A percentile compares a stretch with the other conserved stretches of the same genome.
phyloP scores from a whole-genome alignment of 78 protist genomes.

The Mantamonas sphyraenae region DNA sequence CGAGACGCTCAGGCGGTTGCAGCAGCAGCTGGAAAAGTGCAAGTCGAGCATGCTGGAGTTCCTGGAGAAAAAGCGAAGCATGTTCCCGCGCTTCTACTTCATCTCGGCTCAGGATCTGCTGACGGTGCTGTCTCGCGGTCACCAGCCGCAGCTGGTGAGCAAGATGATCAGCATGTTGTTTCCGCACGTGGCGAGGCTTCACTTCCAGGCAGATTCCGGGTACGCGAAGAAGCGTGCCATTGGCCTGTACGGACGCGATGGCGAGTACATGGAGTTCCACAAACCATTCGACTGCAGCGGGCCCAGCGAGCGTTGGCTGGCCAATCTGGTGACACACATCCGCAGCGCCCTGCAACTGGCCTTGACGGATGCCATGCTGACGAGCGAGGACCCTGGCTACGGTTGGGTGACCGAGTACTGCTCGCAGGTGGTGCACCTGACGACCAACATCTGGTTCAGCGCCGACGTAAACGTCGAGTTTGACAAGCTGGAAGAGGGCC shows the following conservation, averaged over 20 bases:
- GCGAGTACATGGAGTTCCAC: conserved; percentile 39
- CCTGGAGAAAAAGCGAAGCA: conserved; percentile 66
- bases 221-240: conserved; percentile 3
- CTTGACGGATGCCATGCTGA: background rate
- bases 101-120: conserved; percentile 64
- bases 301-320: conserved; percentile 66
- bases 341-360: conserved; percentile 7
- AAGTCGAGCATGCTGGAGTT: conserved; percentile 65
- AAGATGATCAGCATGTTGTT: conserved; percentile 61
- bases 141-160: conserved; percentile 51
- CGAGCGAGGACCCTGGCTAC: background rate
- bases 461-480: conserved; percentile 51
- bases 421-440: conserved; percentile 37
- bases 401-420: conserved; percentile 22
- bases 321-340: background rate
- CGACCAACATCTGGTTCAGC: conserved; percentile 48
- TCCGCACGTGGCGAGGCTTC: conserved; percentile 22
- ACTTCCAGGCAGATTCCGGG: background rate
- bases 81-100: conserved; percentile 86
- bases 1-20: background rate
- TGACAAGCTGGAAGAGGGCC: conserved; percentile 61
- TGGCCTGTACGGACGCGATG: conserved; percentile 41
- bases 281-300: conserved; percentile 36
- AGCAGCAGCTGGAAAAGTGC: conserved; percentile 41
- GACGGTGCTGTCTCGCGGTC: conserved; percentile 70